Conservation (phyloP, 352 stramenopile species). For the Phytopythium kandeliae region DNA sequence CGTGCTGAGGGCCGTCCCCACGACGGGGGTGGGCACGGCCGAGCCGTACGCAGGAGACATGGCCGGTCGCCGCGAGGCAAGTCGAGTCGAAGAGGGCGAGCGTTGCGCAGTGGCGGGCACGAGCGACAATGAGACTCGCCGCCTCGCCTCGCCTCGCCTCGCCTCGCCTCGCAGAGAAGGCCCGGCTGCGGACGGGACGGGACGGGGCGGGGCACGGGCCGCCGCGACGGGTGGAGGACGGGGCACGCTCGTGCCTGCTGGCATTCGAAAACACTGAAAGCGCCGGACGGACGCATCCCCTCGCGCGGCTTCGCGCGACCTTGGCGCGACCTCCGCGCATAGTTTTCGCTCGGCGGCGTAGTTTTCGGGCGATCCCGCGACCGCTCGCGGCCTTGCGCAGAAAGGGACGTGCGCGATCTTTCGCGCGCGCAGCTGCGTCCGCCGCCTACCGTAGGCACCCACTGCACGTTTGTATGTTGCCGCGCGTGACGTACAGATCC, state of each 20-base stretch:
- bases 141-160: too few relatives aligned
- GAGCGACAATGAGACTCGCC: constrained; percentile 3
- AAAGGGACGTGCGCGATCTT: constrained; percentile 8
- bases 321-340: constrained; percentile 19
- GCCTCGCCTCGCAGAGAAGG: too few relatives aligned
- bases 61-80: background rate
- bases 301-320: constrained; percentile 19
- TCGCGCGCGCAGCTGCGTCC: constrained; percentile 1
- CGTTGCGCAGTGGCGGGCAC: background rate
- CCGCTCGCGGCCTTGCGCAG: background rate
- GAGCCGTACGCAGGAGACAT: constrained; percentile 10
- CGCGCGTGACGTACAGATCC: background rate
- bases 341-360: background rate
- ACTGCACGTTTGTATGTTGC: constrained; percentile 3
- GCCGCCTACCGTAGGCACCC: background rate
- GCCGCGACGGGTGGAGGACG: background rate
- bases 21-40: background rate
- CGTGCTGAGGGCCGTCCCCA: constrained; percentile 29
- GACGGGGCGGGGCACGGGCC: too few relatives aligned
- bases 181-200: too few relatives aligned
- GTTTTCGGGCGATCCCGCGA: background rate
- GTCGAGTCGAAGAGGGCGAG: background rate
- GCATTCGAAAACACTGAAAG: constrained; percentile 23
- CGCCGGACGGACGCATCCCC: constrained; percentile 18
- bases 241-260: constrained; percentile 3